These are phyloP conservation scores for Plasmodium sp. DNA, from an alignment of 169 alveolate genomes.

Conservation along the genomic window DNA sequence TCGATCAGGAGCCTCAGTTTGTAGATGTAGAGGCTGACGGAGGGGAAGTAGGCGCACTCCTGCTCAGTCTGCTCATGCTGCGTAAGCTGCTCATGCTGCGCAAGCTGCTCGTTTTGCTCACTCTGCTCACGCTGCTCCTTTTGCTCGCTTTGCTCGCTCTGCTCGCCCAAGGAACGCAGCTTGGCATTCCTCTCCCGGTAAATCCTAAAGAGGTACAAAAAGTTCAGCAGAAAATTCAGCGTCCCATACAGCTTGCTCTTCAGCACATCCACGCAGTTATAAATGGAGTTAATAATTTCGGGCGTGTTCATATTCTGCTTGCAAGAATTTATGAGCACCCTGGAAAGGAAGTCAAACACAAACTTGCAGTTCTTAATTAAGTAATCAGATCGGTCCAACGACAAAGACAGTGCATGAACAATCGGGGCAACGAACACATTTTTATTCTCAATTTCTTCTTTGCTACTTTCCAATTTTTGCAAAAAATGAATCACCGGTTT, in stretches of 20 bases:
- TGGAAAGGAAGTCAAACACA: conserved; percentile 57
- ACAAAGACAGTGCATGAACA: conserved; percentile 49
- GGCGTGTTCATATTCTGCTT: conserved; percentile 52
- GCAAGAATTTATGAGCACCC: conserved; percentile 53
- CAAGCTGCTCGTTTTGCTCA: not conserved
- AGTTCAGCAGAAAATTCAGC: conserved; percentile 25
- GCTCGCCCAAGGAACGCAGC: not conserved
- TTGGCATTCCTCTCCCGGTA: conserved; percentile 20
- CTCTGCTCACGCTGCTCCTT: not conserved
- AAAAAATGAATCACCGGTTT: conserved; percentile 65
- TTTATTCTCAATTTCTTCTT: conserved; percentile 37
- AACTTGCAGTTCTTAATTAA: conserved; percentile 62
- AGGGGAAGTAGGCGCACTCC: conserved; percentile 59
- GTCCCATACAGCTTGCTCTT: conserved; percentile 49
- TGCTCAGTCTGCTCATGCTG: conserved; percentile 26
- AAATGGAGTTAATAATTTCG: conserved; percentile 61
- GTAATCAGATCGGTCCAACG: conserved; percentile 40
- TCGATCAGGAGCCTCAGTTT: conserved; percentile 44
- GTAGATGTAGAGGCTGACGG: conserved; percentile 26
- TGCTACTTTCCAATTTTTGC: conserved; percentile 55
- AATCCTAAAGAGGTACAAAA: conserved; percentile 45
- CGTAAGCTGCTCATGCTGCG: not conserved
- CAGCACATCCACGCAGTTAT: conserved; percentile 51
- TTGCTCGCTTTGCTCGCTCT: not conserved
- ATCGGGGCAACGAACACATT: conserved; percentile 26